Percentiles rank a stretch among this genome's conserved stretches.
Evolutionary conservation across 345 rosid species (phyloP).

Genomic region (Eutrema heterophyllum): DNA sequence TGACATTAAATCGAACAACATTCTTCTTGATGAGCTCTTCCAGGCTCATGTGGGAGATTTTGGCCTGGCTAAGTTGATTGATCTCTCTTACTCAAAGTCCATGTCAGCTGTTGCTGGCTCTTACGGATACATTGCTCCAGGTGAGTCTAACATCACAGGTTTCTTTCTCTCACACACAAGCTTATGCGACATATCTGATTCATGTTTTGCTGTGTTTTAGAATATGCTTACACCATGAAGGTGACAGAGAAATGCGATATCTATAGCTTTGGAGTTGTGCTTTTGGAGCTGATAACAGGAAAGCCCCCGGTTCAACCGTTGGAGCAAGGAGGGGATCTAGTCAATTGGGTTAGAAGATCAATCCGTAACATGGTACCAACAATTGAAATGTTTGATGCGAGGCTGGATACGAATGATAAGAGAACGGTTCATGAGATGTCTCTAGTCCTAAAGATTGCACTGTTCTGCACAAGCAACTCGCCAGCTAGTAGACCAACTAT

Average conservation of each 20-base stretch:
- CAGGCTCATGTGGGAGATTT: constrained; percentile 90
- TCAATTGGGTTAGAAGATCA: constrained; percentile 66
- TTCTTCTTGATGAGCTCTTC: constrained; percentile 60
- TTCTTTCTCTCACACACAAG: neutral
- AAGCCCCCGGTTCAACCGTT: constrained; percentile 71
- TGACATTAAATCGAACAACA: constrained; percentile 79
- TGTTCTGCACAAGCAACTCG: constrained; percentile 67
- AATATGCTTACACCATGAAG: constrained; percentile 91
- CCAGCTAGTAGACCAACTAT: constrained; percentile 62
- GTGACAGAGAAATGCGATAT: constrained; percentile 83
- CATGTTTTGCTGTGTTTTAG: constrained; percentile 30
- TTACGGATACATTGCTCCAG: constrained; percentile 90
- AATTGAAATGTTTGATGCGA: constrained; percentile 46
- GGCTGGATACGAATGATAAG: constrained; percentile 41
- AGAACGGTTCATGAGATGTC: constrained; percentile 53
- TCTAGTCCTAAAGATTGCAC: constrained; percentile 61
- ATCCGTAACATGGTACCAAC: constrained; percentile 42
- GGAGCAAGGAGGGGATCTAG: constrained; percentile 83
- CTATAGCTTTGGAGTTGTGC: constrained; percentile 83
- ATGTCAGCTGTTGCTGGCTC: constrained; percentile 91
- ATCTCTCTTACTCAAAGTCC: constrained; percentile 68
- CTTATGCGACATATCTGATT: neutral
- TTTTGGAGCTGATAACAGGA: constrained; percentile 62
- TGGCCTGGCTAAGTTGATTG: constrained; percentile 75
- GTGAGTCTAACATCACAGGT: constrained; percentile 26